Evolutionary conservation across 75 land plant species (phyloP).

Genomic region (Cupressus sempervirens): DNA sequence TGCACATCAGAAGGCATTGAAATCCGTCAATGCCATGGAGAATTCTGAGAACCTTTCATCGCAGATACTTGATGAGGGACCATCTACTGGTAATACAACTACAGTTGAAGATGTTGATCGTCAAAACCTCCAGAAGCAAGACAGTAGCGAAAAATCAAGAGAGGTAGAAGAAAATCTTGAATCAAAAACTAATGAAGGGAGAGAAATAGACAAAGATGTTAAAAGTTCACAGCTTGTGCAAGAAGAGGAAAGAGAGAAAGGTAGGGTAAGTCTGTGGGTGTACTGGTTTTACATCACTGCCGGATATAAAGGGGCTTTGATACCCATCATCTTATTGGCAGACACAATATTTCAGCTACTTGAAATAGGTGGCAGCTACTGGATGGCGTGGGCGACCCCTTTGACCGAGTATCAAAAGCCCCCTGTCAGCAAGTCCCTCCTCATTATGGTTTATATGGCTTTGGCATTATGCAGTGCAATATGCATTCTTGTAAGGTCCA

Average conservation of each 20-base stretch:
- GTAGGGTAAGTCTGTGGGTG: conserved; percentile 56
- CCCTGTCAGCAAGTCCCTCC: conserved; percentile 23
- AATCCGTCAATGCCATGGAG: conserved; percentile 21
- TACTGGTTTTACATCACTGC: conserved; percentile 79
- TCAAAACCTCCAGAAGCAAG: background rate
- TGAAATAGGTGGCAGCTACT: conserved; percentile 35
- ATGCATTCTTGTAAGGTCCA: conserved; percentile 51
- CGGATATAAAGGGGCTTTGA: conserved; percentile 51
- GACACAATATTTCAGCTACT: conserved; percentile 69
- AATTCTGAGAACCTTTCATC: too few relatives aligned
- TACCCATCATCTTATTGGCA: conserved; percentile 49
- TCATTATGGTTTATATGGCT: conserved; percentile 54
- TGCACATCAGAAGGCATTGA: conserved; percentile 42
- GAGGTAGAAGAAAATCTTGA: too few relatives aligned
- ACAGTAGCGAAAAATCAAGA: too few relatives aligned
- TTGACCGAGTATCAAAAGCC: conserved; percentile 35
- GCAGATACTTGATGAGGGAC: background rate
- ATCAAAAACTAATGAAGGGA: background rate
- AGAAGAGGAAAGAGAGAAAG: conserved; percentile 52
- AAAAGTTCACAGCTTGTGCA: background rate
- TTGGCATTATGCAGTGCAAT: conserved; percentile 64
- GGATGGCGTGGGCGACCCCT: conserved; percentile 94
- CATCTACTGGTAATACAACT: background rate
- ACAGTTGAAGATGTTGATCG: background rate
- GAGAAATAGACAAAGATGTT: background rate